Evolutionary conservation across 2,329 filamentous ascomycete genomes (phyloP), one percentile per base, ranked within the genome.

Genomic region (Aspergillus pseudoglaucus): DNA sequence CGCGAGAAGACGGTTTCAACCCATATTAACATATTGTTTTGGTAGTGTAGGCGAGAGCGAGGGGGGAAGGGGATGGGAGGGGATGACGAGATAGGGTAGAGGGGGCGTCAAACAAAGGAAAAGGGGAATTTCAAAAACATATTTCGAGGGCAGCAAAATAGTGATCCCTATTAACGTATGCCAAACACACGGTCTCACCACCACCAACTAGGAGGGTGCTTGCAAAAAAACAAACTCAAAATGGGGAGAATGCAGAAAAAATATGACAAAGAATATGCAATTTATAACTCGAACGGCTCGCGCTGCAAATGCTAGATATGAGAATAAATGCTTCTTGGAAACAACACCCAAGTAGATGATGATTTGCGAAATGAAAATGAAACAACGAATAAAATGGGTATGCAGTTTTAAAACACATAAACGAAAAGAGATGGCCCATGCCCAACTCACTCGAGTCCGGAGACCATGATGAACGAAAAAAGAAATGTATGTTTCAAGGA

Each of bases 221-320:
- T 39, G 37, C 37, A 39, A 39, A 39, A 39, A 20, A 37, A 8
- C 2, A n/a, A 37, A 37, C 15, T 39, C 17, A 47, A 25, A 32
- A 40, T 44, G 49, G 44, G 44, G 45, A 43, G 43, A 42, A 43
- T 47, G 45, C 44, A 48, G 50, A 49, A 53, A 46, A 47, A 51
- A 51, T 43, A 49, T 49, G 47, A 52, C 46, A 53, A 48, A 45
- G 44, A 59, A 53, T 30, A 59, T 60, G 58, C 52, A 58, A 53
- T 50, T 60, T 44, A 46, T 53, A 50, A 61, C 56, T 59, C 53
- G 51, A 61, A 69, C 65, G 66, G 66, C 66, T 69, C 64, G 65
- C 69, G 69, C 69, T 71, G 69, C 68, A 68, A 71, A 72, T 72
- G 69, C 68, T 68, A 71, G 65, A 65, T 66, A 38, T 63, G 60